Percentiles rank a stretch among this genome's conserved stretches.
These are phyloP conservation scores for Tolypocladium capitatum DNA, from an alignment of 2,329 filamentous ascomycete species.

Conservation along the genomic window DNA sequence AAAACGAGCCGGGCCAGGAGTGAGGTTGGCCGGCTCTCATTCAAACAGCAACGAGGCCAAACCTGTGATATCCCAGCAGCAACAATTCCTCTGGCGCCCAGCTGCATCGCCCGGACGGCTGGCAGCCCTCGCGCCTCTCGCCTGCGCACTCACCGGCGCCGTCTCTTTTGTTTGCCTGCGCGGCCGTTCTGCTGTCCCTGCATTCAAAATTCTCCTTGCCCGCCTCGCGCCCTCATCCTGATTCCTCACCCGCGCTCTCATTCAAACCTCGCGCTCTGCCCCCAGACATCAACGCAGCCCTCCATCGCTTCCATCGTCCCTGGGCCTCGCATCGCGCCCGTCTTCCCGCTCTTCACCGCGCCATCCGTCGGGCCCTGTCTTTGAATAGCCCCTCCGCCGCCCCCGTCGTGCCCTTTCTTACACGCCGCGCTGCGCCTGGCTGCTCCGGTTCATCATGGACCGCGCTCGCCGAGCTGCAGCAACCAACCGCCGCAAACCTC, in stretches of 20 bases:
- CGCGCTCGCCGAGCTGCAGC: conserved; percentile 21
- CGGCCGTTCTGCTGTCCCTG: background rate
- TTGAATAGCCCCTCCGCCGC: conserved; percentile 3
- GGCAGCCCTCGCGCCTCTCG: conserved; percentile 3
- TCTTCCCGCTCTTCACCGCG: background rate
- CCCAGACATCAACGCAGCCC: conserved; percentile 1
- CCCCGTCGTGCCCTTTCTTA: conserved; percentile 8
- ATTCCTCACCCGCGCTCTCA: conserved; percentile 6
- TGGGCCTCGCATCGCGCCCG: background rate
- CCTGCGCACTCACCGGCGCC: conserved; percentile 1
- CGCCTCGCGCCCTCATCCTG: conserved; percentile 3
- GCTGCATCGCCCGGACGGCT: conserved; percentile 7
- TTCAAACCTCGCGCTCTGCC: conserved; percentile 6
- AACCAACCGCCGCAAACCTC: conserved; percentile 18
- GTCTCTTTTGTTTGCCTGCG: background rate
- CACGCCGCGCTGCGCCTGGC: conserved; percentile 9
- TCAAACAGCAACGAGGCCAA: conserved; percentile 4
- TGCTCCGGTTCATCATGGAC: conserved; percentile 21
- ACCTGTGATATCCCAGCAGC: conserved; percentile 9
- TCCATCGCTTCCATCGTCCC: background rate
- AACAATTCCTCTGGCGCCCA: background rate
- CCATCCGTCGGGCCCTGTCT: background rate
- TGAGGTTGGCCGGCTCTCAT: conserved; percentile 7
- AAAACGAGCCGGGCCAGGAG: conserved; percentile 18
- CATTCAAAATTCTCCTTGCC: background rate